Conservation (phyloP, 2,329 filamentous ascomycete genomes). For the Cladosporium sp. region DNA sequence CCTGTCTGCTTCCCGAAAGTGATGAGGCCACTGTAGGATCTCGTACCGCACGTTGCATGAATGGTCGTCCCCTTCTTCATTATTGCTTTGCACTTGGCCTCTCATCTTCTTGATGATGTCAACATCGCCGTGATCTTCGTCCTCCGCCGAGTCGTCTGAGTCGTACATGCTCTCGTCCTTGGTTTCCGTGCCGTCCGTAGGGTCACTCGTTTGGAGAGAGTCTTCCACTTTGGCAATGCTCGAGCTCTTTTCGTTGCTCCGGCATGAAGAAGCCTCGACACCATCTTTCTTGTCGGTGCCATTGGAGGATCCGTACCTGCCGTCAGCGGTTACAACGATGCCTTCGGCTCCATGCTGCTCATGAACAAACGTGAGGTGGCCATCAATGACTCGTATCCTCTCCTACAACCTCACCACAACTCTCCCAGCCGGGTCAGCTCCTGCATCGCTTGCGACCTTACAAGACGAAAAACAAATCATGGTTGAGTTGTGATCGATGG, state of each 20-base stretch:
- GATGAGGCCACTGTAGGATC: slow-evolving; percentile 20
- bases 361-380: not conserved
- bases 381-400: not conserved
- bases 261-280: not conserved
- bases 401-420: not conserved
- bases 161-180: not conserved
- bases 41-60: slow-evolving; percentile 19
- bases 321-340: not conserved
- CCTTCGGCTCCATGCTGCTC: not conserved
- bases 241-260: not conserved
- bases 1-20: slow-evolving; percentile 21
- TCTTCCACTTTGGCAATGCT: not conserved
- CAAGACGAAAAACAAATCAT: slow-evolving; percentile 21
- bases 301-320: not conserved
- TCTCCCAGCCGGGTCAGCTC: not conserved
- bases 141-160: slow-evolving; percentile 19
- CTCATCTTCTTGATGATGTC: slow-evolving; percentile 10
- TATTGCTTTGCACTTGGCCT: slow-evolving; percentile 6
- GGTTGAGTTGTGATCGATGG: not conserved
- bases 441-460: not conserved
- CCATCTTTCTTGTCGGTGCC: not conserved
- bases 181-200: not conserved
- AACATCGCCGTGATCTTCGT: slow-evolving; percentile 9
- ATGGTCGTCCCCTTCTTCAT: not conserved
- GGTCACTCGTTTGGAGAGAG: not conserved